Conservation (phyloP, 2,329 filamentous ascomycete species). For the Penicillium sp. region DNA sequence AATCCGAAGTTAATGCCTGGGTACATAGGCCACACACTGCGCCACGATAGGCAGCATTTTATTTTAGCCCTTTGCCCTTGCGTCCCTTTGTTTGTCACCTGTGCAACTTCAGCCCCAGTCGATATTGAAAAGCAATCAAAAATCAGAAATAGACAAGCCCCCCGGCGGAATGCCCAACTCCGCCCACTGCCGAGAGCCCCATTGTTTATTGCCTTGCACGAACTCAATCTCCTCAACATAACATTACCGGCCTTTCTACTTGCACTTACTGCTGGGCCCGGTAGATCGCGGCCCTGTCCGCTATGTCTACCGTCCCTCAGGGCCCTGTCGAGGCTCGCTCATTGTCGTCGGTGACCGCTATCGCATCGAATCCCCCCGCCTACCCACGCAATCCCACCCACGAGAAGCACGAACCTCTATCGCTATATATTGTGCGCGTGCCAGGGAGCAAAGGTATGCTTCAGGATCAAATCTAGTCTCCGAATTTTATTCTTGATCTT, state of each 20-base stretch:
- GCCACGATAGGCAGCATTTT: slow-evolving; percentile 26
- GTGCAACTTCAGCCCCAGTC: not conserved
- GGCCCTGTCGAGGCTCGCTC: slow-evolving; percentile 73
- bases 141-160: slow-evolving; percentile 1
- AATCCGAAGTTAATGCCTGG: slow-evolving; percentile 7
- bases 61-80: slow-evolving; percentile 16
- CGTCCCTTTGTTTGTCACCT: slow-evolving; percentile 5
- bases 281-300: slow-evolving; percentile 29
- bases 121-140: not conserved
- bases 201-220: slow-evolving; percentile 17
- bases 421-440: slow-evolving; percentile 88
- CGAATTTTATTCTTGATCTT: not conserved
- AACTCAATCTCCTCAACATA: slow-evolving; percentile 3
- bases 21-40: slow-evolving; percentile 20
- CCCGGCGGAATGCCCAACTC: slow-evolving; percentile 7
- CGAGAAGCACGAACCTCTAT: slow-evolving; percentile 66
- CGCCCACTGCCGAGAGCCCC: slow-evolving; percentile 20
- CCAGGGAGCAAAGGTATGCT: slow-evolving; percentile 78
- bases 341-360: slow-evolving; percentile 71
- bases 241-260: not conserved
- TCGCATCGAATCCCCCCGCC: slow-evolving; percentile 82
- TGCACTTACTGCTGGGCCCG: slow-evolving; percentile 12
- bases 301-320: slow-evolving; percentile 26
- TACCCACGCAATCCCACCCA: slow-evolving; percentile 77
- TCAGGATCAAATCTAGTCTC: not conserved